A percentile compares a stretch with the other conserved stretches of the same genome.
These are phyloP conservation scores for Hypomyces perniciosus DNA, from an alignment of 2,329 filamentous ascomycete genomes.

Conservation along the genomic window DNA sequence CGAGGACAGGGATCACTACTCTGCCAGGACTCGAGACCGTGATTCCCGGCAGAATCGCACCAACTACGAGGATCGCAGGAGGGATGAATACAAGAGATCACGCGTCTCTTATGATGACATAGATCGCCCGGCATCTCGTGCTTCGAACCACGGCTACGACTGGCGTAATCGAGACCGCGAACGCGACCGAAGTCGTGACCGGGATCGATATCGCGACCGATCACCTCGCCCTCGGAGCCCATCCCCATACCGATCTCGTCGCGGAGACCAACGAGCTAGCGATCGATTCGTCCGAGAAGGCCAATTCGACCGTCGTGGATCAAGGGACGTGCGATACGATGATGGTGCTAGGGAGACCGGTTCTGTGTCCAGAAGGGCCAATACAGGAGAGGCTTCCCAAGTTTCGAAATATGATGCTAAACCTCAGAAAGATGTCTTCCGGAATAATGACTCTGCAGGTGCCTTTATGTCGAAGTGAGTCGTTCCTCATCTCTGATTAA, in stretches of 20 bases:
- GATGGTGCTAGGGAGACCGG: slow-evolving; percentile 41
- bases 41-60: slow-evolving; percentile 57
- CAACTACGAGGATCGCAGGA: slow-evolving; percentile 53
- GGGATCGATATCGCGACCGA: slow-evolving; percentile 47
- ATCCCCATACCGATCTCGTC: slow-evolving; percentile 39
- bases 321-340: slow-evolving; percentile 34
- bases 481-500: background rate
- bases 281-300: slow-evolving; percentile 28
- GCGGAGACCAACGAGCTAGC: slow-evolving; percentile 31
- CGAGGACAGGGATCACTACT: slow-evolving; percentile 54
- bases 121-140: slow-evolving; percentile 43
- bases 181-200: slow-evolving; percentile 33
- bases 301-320: slow-evolving; percentile 21
- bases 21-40: slow-evolving; percentile 40
- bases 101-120: slow-evolving; percentile 51
- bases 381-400: slow-evolving; percentile 53
- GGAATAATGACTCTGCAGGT: background rate
- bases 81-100: slow-evolving; percentile 41
- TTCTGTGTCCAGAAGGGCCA: slow-evolving; percentile 59
- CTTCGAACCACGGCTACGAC: slow-evolving; percentile 41
- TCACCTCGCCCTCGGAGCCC: slow-evolving; percentile 48
- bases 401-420: slow-evolving; percentile 61
- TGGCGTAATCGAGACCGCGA: slow-evolving; percentile 35
- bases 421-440: slow-evolving; percentile 47
- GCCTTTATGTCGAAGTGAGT: slow-evolving; percentile 1